Base-by-base conservation (phyloP, 805 yeast species). In the Ogataea polymorpha region DNA sequence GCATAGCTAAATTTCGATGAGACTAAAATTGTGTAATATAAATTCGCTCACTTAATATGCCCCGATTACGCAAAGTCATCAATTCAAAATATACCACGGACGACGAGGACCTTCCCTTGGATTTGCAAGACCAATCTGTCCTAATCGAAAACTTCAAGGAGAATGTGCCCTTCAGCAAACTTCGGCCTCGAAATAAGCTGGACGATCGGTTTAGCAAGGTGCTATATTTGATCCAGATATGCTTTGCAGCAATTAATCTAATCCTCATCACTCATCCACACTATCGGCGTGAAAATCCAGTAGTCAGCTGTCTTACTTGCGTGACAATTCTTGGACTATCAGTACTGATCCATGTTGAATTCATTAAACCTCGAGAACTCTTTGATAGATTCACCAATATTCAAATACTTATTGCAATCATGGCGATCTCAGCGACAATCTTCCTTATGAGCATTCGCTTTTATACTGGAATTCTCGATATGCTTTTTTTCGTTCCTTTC, bases 1-100 rank as follows among this genome's bases (percentile, higher is more conserved):
- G 23, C 21, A 18, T 18, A 20, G 21, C 21, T 20, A 20, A 7
- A 20, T 6, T 6, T 13, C 16, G 37, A 34, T 34, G 6, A 17
- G 14, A 32, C 16, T 17, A 32, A 32, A 11, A 12, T 11, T 6
- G 16, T 13, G n/a, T 29, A 14, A 8, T 12, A 11, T 23, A 11
- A 12, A 23, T 32, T 33, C n/a, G 8, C n/a, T 10, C 18, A 13
- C 23, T 11, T 3, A 7, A 11, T 10, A 61, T 60, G 65, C 63
- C 66, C 15, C 48, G 66, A 11, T 44, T 62, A 18, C 51, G 63
- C 23, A 50, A 48, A 32, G 51, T 59, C 2, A 39, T 53, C 18
- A 50, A 49, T n/a, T 38, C 50, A 3, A 61, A 56, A 35, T 59
- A 59, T 40, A 42, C 39, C 6, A 35, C 49, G 32, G 35, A 41